Evolutionary conservation across 768 basidiomycete species (phyloP), one percentile per base, ranked within the genome.

Genomic region (Pseudohyphozyma bogoriensis): DNA sequence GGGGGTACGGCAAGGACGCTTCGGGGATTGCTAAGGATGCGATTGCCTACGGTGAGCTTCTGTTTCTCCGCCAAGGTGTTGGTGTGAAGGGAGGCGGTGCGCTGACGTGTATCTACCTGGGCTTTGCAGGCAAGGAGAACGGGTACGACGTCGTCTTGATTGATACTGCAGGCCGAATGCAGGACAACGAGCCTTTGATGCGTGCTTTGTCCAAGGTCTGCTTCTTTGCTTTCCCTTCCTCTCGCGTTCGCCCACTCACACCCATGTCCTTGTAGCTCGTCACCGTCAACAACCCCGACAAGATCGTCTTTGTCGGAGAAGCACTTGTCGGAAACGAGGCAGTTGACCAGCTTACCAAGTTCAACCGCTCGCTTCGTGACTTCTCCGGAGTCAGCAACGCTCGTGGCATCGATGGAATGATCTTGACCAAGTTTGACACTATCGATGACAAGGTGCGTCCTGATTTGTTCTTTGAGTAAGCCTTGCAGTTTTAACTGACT

Each of bases 101-200:
- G 51, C 32, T 12, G 39, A 20, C 24, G 36, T 16, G 28, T 32
- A 40, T 4, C 20, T 24, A 18, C 24, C n/a, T n/a, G n/a, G n/a
- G 15, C 45, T 37, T 26, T 55, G 22, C 71, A 95, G 92, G 83
- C 35, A 85, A 83, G 66, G 89, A 92, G 68, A 85, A 86, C 63
- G 82, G 84, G 63, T 96, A 95, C 72, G 95, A 99, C 69, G 91
- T 97, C 28, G 93, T 99, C 9, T 78, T 99, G 47, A 89, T 99
- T 69, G 95, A 99, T 73, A 97, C 95, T 2, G 95, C 95, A 24
- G 95, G 95, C 2, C 81, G 93, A 56, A 97, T 97, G 95, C 95
- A 99, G 74, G 95, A 97, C 74, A 99, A 97, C 73, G 95, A 97
- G 85, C 95, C 95, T 1, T 76, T 99, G 64, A 99, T 99, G 95